phyloP scores from a whole-genome alignment of 129 eudicot genomes.

The Flaveria sonorensis region DNA sequence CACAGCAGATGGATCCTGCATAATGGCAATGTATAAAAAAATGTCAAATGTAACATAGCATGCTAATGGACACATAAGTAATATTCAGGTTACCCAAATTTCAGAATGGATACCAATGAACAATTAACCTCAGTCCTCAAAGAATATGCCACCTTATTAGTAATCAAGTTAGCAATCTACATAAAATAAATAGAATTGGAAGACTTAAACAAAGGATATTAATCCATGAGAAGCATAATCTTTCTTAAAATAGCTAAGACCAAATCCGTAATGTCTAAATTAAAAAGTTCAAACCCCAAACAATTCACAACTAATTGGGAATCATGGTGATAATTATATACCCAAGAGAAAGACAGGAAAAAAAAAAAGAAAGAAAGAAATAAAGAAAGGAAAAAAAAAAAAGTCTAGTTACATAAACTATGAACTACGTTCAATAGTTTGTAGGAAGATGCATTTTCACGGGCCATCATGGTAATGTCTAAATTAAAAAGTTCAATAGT shows the following conservation, averaged over 20 bases:
- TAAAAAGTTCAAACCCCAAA: neutral
- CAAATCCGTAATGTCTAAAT: neutral
- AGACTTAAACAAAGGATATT: neutral
- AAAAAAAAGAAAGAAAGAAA: neutral
- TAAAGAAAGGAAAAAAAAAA: too few relatives aligned
- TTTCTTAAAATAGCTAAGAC: neutral
- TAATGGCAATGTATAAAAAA: neutral
- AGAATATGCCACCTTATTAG: neutral
- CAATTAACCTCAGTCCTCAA: conserved; percentile 22
- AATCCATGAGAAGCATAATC: neutral
- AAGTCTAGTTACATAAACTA: neutral
- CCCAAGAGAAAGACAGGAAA: too few relatives aligned
- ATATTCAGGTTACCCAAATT: neutral
- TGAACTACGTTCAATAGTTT: neutral
- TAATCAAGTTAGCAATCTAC: conserved; percentile 1
- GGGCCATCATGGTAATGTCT: too few relatives aligned
- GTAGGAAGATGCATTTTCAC: too few relatives aligned
- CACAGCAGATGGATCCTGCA: conserved; percentile 50
- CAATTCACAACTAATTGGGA: neutral
- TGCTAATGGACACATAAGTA: neutral
- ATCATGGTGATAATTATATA: neutral
- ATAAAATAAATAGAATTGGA: neutral
- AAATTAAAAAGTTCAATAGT: too few relatives aligned
- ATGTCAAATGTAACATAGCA: too few relatives aligned
- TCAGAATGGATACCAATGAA: neutral